Conservation (phyloP, 1,139 yeast species). For the Citeromyces siamensis region DNA sequence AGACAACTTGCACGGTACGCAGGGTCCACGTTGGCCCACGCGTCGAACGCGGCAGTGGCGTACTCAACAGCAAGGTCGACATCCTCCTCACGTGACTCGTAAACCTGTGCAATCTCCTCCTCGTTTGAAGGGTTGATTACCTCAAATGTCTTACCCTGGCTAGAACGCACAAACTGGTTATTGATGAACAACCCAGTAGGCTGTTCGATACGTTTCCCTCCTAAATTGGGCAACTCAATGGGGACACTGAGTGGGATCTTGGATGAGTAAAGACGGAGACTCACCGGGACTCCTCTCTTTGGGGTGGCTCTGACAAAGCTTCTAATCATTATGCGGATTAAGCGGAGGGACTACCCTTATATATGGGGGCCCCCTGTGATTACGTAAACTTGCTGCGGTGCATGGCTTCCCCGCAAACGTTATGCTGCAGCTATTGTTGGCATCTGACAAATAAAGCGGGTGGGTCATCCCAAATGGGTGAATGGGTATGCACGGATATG, state of each 20-base stretch:
- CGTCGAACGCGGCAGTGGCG: slow-evolving; percentile 37
- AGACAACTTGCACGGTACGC: slow-evolving; percentile 45
- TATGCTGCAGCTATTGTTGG: no score
- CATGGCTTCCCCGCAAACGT: neutral
- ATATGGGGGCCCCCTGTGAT: neutral
- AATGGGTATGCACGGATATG: neutral
- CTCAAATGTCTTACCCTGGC: slow-evolving; percentile 35
- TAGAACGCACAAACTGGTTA: slow-evolving; percentile 42
- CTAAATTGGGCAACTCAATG: slow-evolving; percentile 40
- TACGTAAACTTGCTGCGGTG: slow-evolving; percentile 1
- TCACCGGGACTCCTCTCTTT: neutral
- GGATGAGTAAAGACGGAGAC: slow-evolving; percentile 16
- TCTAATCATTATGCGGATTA: neutral
- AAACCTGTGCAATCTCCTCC: slow-evolving; percentile 36
- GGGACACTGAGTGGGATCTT: slow-evolving; percentile 28
- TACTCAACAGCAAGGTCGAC: slow-evolving; percentile 47
- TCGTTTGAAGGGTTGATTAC: slow-evolving; percentile 47
- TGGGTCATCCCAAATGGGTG: no score
- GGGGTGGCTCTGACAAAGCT: neutral
- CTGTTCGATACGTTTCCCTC: slow-evolving; percentile 41
- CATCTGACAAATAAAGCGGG: no score
- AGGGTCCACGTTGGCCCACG: slow-evolving; percentile 34
- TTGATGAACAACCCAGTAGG: slow-evolving; percentile 59
- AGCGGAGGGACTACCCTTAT: slow-evolving; percentile 1
- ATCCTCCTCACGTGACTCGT: slow-evolving; percentile 44